Conservation (phyloP, 2,329 filamentous ascomycete genomes). For the Cladophialophora chaetospira region DNA sequence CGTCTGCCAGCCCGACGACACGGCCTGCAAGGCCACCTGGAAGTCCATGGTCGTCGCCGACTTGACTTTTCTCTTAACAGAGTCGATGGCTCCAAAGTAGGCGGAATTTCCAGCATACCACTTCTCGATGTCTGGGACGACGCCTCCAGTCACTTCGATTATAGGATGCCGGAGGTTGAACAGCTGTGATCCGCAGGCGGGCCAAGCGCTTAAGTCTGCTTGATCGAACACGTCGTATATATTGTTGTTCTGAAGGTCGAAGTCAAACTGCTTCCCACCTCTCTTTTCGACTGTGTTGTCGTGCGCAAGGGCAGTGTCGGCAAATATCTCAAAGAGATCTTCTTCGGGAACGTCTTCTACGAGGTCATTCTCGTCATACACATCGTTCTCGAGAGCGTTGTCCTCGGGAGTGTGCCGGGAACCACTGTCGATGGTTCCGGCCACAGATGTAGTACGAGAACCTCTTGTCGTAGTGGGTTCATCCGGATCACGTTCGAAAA, state of each 20-base stretch:
- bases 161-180: too few species aligned
- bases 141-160: not conserved
- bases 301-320: not conserved
- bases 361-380: not conserved
- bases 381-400: not conserved
- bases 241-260: slow-evolving; percentile 13
- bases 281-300: not conserved
- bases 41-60: slow-evolving; percentile 15
- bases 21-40: slow-evolving; percentile 26
- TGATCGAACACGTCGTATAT: slow-evolving; percentile 15
- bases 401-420: too few species aligned
- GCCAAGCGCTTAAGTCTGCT: slow-evolving; percentile 9
- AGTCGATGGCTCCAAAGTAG: slow-evolving; percentile 16
- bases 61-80: slow-evolving; percentile 10
- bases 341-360: not conserved
- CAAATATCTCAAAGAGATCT: not conserved
- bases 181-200: slow-evolving; percentile 8
- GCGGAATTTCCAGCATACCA: slow-evolving; percentile 29
- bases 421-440: too few species aligned
- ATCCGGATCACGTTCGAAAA: not conserved
- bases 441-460: too few species aligned
- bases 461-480: not conserved
- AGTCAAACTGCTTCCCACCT: slow-evolving; percentile 17
- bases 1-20: slow-evolving; percentile 28
- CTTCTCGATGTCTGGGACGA: slow-evolving; percentile 26